Conservation (phyloP, 108 stramenopile species). For the Fragilaria crotonensis region DNA sequence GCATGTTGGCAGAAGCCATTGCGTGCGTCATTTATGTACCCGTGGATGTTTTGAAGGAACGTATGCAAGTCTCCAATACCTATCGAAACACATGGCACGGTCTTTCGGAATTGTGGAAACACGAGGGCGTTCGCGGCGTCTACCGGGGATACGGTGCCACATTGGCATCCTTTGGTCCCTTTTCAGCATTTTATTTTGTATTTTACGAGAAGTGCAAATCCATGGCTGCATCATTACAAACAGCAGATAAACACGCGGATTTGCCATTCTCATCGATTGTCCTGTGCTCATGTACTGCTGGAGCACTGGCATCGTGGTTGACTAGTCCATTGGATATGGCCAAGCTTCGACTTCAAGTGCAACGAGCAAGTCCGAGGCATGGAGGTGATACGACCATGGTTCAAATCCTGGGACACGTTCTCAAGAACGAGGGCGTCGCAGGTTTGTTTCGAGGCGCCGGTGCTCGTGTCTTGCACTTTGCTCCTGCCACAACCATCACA, state of each 20-base stretch:
- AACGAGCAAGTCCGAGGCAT: too few species aligned
- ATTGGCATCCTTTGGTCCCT: conserved; percentile 91
- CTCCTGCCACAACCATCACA: conserved; percentile 89
- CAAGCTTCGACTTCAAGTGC: conserved; percentile 92
- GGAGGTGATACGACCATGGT: too few species aligned
- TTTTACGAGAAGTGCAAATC: conserved; percentile 88
- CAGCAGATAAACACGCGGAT: conserved; percentile 22
- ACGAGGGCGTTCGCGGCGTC: conserved; percentile 83
- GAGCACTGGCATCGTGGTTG: conserved; percentile 86
- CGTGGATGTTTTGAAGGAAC: conserved; percentile 97
- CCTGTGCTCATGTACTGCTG: conserved; percentile 76
- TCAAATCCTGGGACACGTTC: not conserved
- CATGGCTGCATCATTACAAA: conserved; percentile 14
- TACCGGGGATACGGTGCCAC: conserved; percentile 95
- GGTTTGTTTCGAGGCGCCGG: conserved; percentile 93
- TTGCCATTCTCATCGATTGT: conserved; percentile 50
- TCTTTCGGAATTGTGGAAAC: conserved; percentile 48
- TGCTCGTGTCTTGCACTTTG: conserved; percentile 88
- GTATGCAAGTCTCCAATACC: conserved; percentile 73
- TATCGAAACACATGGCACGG: conserved; percentile 65
- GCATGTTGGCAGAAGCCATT: conserved; percentile 82
- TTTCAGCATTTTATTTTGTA: conserved; percentile 93
- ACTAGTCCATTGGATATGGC: conserved; percentile 97
- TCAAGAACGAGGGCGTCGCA: conserved; percentile 47
- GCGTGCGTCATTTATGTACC: conserved; percentile 96